A percentile compares a stretch with the other conserved stretches of the same genome.
phyloP scores from a whole-genome alignment of 1,284 basidiomycete genomes.

The Vanrija pseudolonga region DNA sequence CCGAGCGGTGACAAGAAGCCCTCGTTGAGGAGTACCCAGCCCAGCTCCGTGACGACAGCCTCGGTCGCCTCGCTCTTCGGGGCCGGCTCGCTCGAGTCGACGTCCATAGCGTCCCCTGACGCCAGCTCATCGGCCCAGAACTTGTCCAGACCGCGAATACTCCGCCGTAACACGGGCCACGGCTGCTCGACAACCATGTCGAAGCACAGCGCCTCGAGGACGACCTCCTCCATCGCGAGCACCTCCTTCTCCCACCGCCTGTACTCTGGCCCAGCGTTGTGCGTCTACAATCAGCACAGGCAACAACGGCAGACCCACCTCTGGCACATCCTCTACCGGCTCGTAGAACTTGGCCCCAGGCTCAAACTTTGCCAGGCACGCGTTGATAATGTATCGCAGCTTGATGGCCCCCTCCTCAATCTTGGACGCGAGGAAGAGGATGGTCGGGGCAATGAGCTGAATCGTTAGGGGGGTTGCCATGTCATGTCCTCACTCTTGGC shows the following conservation, averaged over 20 bases:
- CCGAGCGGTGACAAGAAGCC: conserved; percentile 25
- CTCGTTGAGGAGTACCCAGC: conserved; percentile 33
- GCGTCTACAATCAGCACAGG: background rate
- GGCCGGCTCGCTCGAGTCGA: background rate
- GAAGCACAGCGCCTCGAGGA: conserved; percentile 85
- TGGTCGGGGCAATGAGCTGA: conserved; percentile 83
- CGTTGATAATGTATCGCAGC: conserved; percentile 38
- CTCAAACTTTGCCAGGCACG: conserved; percentile 33
- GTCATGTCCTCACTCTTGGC: conserved; percentile 25
- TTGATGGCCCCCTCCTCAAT: conserved; percentile 49
- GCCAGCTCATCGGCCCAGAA: conserved; percentile 3
- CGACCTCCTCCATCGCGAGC: conserved; percentile 71
- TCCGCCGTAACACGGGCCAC: conserved; percentile 66
- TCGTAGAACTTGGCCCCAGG: conserved; percentile 21
- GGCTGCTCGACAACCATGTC: conserved; percentile 82
- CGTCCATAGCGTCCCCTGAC: background rate
- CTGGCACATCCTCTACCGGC: conserved; percentile 10
- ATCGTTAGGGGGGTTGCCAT: conserved; percentile 1
- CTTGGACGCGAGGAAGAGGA: conserved; percentile 87
- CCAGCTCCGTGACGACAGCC: conserved; percentile 17
- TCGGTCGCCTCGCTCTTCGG: conserved; percentile 20
- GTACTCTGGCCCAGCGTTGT: conserved; percentile 58
- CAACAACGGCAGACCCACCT: background rate
- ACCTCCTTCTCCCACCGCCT: conserved; percentile 70
- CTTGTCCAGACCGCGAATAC: conserved; percentile 51